Conservation (phyloP, 805 yeast species). For the Hanseniaspora valbyensis region DNA sequence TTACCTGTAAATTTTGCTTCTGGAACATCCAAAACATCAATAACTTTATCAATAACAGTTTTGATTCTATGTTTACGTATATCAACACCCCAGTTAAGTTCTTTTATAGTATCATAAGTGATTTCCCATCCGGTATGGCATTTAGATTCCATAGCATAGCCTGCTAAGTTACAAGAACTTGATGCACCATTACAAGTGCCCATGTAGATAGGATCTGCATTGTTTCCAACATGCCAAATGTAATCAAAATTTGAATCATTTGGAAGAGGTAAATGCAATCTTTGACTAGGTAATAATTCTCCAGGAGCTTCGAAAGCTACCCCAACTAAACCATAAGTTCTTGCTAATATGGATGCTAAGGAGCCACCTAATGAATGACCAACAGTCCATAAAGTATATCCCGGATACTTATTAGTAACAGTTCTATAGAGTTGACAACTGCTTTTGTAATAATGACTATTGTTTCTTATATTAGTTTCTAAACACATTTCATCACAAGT, state of each 20-base stretch:
- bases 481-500: conserved; percentile 83
- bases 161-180: conserved; percentile 78
- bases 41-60: conserved; percentile 74
- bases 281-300: conserved; percentile 66
- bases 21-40: conserved; percentile 60
- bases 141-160: conserved; percentile 93
- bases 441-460: conserved; percentile 75
- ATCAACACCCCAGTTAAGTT: conserved; percentile 83
- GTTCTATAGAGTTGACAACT: conserved; percentile 64
- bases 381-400: conserved; percentile 71
- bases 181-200: conserved; percentile 95
- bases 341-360: conserved; percentile 63
- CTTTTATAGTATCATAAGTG: conserved; percentile 78
- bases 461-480: conserved; percentile 59
- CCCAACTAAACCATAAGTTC: conserved; percentile 82
- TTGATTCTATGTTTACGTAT: conserved; percentile 81
- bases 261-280: conserved; percentile 92
- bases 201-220: conserved; percentile 93
- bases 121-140: conserved; percentile 88
- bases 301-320: conserved; percentile 93
- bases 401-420: conserved; percentile 56
- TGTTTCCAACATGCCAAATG: conserved; percentile 92
- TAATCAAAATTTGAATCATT: conserved; percentile 73
- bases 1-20: conserved; percentile 3
- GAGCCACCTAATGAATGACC: conserved; percentile 96